These are phyloP conservation scores for Fraxinus platypoda DNA, from an alignment of 305 asterid genomes.

Conservation along the genomic window DNA sequence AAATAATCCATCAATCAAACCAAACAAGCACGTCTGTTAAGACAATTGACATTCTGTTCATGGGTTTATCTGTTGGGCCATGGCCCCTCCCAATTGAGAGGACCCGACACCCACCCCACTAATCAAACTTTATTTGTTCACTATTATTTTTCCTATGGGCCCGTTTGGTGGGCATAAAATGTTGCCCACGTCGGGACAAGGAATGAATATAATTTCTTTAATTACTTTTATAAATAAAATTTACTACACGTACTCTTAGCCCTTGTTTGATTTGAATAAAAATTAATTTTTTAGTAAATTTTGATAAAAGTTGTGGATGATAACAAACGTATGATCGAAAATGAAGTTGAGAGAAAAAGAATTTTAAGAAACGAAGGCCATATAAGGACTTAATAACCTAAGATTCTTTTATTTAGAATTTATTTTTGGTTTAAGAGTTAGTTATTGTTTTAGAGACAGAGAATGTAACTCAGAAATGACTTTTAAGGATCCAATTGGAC, in stretches of 20 bases:
- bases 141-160: neutral
- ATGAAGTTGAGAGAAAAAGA: no score
- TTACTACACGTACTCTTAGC: neutral
- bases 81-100: slow-evolving; percentile 28
- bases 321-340: no score
- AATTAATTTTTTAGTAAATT: no score
- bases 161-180: neutral
- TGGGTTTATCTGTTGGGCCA: slow-evolving; percentile 35
- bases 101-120: slow-evolving; percentile 25
- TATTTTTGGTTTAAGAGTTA: neutral
- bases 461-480: neutral
- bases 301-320: no score
- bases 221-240: neutral
- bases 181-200: neutral
- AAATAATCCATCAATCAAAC: slow-evolving; percentile 22
- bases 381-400: no score
- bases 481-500: neutral
- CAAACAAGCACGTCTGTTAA: slow-evolving; percentile 13
- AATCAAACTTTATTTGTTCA: neutral
- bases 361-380: no score
- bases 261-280: no score
- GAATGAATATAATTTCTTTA: no score
- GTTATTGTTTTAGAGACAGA: neutral
- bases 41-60: slow-evolving; percentile 29
- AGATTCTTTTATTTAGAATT: no score